Evolutionary conservation across 2,329 filamentous ascomycete species (phyloP).

Genomic region (Zalaria obscura): DNA sequence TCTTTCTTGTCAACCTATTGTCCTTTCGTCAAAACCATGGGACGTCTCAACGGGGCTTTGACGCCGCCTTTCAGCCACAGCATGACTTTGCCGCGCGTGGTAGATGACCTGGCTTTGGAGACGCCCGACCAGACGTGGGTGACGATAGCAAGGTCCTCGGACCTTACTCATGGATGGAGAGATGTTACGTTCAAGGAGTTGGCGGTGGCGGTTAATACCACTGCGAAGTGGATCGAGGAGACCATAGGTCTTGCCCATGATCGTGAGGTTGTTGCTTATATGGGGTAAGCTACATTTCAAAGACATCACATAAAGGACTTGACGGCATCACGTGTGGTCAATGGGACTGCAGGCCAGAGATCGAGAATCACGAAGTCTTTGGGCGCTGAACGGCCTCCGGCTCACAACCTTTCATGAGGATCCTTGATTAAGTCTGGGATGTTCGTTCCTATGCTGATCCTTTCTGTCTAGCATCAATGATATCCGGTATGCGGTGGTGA

Average conservation of each 20-base stretch:
- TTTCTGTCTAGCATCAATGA: slow-evolving; percentile 7
- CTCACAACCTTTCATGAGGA: too few species aligned
- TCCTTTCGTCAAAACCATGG: too few species aligned
- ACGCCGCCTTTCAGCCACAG: too few species aligned
- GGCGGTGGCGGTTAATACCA: slow-evolving; percentile 7
- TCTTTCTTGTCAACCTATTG: too few species aligned
- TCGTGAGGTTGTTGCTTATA: slow-evolving; percentile 9
- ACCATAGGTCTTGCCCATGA: slow-evolving; percentile 6
- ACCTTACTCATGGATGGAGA: slow-evolving; percentile 10
- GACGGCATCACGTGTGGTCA: too few species aligned
- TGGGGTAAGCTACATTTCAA: slow-evolving; percentile 1
- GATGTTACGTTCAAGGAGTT: slow-evolving; percentile 8
- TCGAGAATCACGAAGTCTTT: too few species aligned
- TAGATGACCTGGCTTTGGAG: slow-evolving; percentile 9
- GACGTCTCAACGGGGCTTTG: too few species aligned
- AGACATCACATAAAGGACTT: too few species aligned
- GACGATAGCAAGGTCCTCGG: slow-evolving; percentile 7
- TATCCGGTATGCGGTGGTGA: slow-evolving; percentile 9
- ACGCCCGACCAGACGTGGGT: slow-evolving; percentile 10
- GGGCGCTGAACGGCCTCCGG: too few species aligned
- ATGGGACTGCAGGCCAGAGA: too few species aligned
- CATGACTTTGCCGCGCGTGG: slow-evolving; percentile 4
- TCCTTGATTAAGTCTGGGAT: too few species aligned
- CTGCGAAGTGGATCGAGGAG: slow-evolving; percentile 9
- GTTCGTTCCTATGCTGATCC: too few species aligned